Conservation (phyloP, 768 basidiomycete genomes). For the Trametes maxima region DNA sequence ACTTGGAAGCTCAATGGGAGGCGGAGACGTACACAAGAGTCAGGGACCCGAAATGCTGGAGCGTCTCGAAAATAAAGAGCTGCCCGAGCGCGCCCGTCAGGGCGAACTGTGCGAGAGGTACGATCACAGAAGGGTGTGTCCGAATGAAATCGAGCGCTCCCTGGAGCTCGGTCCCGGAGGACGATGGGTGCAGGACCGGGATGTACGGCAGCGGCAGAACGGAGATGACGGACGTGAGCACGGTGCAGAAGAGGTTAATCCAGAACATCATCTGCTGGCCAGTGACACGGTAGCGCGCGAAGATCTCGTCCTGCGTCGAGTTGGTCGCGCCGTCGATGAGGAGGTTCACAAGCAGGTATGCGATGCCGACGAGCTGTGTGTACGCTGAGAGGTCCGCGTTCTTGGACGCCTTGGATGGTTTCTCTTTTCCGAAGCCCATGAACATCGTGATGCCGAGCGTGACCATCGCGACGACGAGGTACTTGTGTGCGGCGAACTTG, state of each 20-base stretch:
- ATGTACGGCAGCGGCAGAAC: conserved; percentile 79
- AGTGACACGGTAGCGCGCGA: conserved; percentile 67
- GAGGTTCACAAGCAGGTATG: conserved; percentile 83
- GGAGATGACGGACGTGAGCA: conserved; percentile 68
- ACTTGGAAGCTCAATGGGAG: conserved; percentile 11
- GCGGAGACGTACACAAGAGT: conserved; percentile 75
- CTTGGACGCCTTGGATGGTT: conserved; percentile 38
- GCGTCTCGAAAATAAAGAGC: conserved; percentile 96
- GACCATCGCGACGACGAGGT: conserved; percentile 92
- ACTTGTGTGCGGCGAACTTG: conserved; percentile 91
- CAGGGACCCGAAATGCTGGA: conserved; percentile 88
- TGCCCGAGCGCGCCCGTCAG: conserved; percentile 93
- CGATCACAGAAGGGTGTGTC: conserved; percentile 72
- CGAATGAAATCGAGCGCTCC: conserved; percentile 74
- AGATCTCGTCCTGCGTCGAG: conserved; percentile 97
- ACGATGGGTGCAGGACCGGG: conserved; percentile 76
- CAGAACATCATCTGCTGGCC: conserved; percentile 99
- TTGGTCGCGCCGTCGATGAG: conserved; percentile 92
- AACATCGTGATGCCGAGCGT: conserved; percentile 90
- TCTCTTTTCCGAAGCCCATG: conserved; percentile 82
- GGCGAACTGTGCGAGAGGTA: conserved; percentile 81
- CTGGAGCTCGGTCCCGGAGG: conserved; percentile 63
- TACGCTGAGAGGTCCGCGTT: conserved; percentile 45
- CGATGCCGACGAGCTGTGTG: conserved; percentile 68
- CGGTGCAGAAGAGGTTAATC: conserved; percentile 88